Base-by-base conservation (phyloP, 257 asterid genomes). In the Nicotiana noctiflora region DNA sequence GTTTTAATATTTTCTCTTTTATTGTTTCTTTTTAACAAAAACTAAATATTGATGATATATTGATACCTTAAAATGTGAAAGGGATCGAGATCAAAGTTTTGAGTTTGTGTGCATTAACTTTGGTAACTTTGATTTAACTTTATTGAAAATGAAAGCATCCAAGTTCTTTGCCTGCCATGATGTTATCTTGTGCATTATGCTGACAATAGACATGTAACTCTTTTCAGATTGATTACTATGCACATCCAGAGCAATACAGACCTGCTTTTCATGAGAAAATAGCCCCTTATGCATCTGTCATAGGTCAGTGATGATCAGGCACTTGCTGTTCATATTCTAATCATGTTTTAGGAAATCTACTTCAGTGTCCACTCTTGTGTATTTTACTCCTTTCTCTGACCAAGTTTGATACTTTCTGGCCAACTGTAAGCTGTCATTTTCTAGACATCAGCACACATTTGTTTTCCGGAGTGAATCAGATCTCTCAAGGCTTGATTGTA, bases 221-320 rank as follows among this genome's bases (percentile, higher is more conserved):
- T 1, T 81, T 81, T 87, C 93, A 95, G 99, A 94, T 83, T 29
- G 99, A 95, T 86, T 95, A 95, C 85, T 93, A 95, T 84, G 92
- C 94, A 62, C 98, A 93, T 87, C 98, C 99, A 25, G 97, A 93
- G 81, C 90, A 93, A 83, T 93, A 95, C 80, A 80, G 75, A 66
- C 90, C 99, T 32, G 82, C 86, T 87, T 95, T 95, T 86, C 96
- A 92, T 77, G 94, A 93, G 83, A 95, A 85, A 79, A 89, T 95
- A 81, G 97, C 97, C 63, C 97, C 97, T 60, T 95, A 86, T 84
- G 88, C 97, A 14, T 93, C 99, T 52, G 95, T 91, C 49, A 85
- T 95, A 89, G 99, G 98, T 95, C 79, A 46, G 97, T 82, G 75
- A 82, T 80, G 70, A 75, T 80, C 79, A 74, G 79, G 15, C 9